These are phyloP conservation scores for Plasmopara halstedii DNA, from an alignment of 352 stramenopile species.

Conservation along the genomic window DNA sequence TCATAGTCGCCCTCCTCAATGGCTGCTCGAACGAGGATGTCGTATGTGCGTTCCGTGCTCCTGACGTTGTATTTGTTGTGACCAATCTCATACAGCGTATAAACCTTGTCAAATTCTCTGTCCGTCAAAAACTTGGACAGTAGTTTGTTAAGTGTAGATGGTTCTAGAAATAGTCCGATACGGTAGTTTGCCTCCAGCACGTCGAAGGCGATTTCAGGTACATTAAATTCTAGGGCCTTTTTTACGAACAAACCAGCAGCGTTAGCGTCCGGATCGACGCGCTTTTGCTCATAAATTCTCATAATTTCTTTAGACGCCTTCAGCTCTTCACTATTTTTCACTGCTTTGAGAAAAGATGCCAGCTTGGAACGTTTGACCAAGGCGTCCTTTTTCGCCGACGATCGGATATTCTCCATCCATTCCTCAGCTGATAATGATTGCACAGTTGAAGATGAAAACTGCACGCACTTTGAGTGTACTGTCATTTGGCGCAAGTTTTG, in stretches of 20 bases:
- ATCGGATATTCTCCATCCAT: slow-evolving; percentile 78
- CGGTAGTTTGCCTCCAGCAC: slow-evolving; percentile 77
- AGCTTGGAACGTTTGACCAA: slow-evolving; percentile 81
- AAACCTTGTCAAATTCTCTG: slow-evolving; percentile 71
- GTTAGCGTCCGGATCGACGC: slow-evolving; percentile 69
- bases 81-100: slow-evolving; percentile 67
- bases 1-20: slow-evolving; percentile 70
- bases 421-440: slow-evolving; percentile 52
- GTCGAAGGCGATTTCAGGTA: slow-evolving; percentile 62
- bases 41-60: slow-evolving; percentile 75
- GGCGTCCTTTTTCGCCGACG: slow-evolving; percentile 61
- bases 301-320: slow-evolving; percentile 79
- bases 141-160: slow-evolving; percentile 75
- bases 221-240: slow-evolving; percentile 75
- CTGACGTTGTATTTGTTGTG: slow-evolving; percentile 77
- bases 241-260: slow-evolving; percentile 75
- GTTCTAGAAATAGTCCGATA: slow-evolving; percentile 75
- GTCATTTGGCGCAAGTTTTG: slow-evolving; percentile 31
- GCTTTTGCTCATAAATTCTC: slow-evolving; percentile 84
- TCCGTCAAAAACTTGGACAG: slow-evolving; percentile 78
- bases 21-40: slow-evolving; percentile 74
- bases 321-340: slow-evolving; percentile 74
- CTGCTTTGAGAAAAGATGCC: slow-evolving; percentile 74
- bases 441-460: slow-evolving; percentile 27
- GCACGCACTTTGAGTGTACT: slow-evolving; percentile 22